Percentiles rank a stretch among this genome's conserved stretches.
These are phyloP conservation scores for Geotrichum klebahnii DNA, from an alignment of 1,139 yeast species.

Conservation along the genomic window DNA sequence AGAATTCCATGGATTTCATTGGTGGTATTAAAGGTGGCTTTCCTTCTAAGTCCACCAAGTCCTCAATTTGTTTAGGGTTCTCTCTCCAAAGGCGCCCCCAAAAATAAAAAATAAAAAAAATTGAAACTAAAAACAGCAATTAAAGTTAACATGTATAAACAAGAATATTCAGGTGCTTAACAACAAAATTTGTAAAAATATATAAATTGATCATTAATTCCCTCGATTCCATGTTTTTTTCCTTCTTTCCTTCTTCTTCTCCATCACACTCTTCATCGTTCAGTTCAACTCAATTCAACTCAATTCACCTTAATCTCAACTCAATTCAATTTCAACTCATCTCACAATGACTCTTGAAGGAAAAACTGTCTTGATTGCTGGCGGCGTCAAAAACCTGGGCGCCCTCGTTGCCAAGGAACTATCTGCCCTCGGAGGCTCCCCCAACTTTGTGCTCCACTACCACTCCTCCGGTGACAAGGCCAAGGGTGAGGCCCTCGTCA, in stretches of 20 bases:
- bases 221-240: not conserved
- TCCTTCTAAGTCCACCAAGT: too few relatives aligned
- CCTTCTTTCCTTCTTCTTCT: too few relatives aligned
- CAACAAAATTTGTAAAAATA: not conserved
- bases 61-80: too few relatives aligned
- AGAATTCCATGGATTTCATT: too few relatives aligned
- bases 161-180: not conserved
- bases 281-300: not conserved
- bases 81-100: too few relatives aligned
- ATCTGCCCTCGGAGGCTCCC: constrained; percentile 52
- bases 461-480: constrained; percentile 46
- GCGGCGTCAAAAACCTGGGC: constrained; percentile 66
- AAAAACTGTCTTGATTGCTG: constrained; percentile 56
- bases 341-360: constrained; percentile 34
- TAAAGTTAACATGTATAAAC: too few relatives aligned
- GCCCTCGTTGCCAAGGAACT: constrained; percentile 54
- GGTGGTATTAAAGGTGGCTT: too few relatives aligned
- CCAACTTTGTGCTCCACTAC: constrained; percentile 53
- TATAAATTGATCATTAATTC: too few relatives aligned
- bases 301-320: not conserved
- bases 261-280: not conserved
- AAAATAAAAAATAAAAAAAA: too few relatives aligned
- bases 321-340: not conserved
- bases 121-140: too few relatives aligned
- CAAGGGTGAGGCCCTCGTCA: constrained; percentile 44